Evolutionary conservation across 2,329 filamentous ascomycete genomes (phyloP).

Genomic region (Colletotrichum trifolii): DNA sequence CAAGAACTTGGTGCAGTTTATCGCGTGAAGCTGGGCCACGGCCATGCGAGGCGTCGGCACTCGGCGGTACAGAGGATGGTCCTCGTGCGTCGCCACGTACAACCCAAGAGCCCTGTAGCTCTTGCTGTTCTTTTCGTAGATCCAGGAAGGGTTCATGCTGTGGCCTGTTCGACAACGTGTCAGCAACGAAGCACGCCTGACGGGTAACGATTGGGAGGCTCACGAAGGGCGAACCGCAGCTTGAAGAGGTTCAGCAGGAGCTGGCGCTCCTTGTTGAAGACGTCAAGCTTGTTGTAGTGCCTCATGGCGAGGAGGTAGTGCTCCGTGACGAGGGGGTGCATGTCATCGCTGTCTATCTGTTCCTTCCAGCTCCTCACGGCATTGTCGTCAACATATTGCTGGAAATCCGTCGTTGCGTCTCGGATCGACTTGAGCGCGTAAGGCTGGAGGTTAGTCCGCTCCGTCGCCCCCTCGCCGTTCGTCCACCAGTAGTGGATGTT

Average conservation of each 20-base stretch:
- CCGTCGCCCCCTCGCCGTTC: constrained; percentile 39
- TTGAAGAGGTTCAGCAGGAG: constrained; percentile 55
- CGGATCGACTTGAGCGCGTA: constrained; percentile 55
- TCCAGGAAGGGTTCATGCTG: constrained; percentile 51
- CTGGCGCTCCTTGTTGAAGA: constrained; percentile 41
- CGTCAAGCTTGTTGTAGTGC: constrained; percentile 34
- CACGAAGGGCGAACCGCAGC: constrained; percentile 61
- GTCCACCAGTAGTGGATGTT: constrained; percentile 52
- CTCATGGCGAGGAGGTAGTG: constrained; percentile 38
- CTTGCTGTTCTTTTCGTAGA: constrained; percentile 53
- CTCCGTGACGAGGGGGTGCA: constrained; percentile 5
- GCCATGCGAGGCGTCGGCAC: constrained; percentile 57
- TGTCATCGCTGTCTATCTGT: constrained; percentile 12
- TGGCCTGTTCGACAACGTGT: constrained; percentile 38
- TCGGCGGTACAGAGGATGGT: constrained; percentile 51
- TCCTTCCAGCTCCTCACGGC: constrained; percentile 17
- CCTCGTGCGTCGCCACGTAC: constrained; percentile 46
- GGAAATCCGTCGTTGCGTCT: constrained; percentile 47
- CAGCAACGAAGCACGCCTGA: background rate
- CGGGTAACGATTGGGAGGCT: constrained; percentile 39
- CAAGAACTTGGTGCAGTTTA: constrained; percentile 51
- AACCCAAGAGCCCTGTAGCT: constrained; percentile 45
- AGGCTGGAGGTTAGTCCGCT: constrained; percentile 46
- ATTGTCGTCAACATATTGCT: constrained; percentile 47
- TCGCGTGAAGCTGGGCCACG: constrained; percentile 57